These are phyloP conservation scores for Vitis riparia DNA, from an alignment of 164 flowering plant genomes.

Conservation along the genomic window DNA sequence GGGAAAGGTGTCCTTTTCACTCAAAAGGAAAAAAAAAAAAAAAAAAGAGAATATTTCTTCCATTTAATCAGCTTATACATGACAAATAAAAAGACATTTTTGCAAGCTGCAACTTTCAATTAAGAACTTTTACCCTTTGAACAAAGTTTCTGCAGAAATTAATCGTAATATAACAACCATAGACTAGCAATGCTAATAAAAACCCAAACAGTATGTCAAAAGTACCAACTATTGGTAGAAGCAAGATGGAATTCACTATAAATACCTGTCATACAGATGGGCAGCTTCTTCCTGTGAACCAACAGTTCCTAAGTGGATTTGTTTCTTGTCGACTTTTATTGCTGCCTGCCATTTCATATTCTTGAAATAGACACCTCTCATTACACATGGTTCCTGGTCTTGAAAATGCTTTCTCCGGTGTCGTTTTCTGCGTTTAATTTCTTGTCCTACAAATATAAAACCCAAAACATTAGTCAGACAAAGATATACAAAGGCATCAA, in stretches of 20 bases:
- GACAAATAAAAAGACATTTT: too few species aligned
- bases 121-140: too few species aligned
- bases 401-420: constrained; percentile 74
- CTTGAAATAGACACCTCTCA: constrained; percentile 98
- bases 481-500: too few species aligned
- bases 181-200: too few species aligned
- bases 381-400: constrained; percentile 68
- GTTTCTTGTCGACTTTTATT: constrained; percentile 95
- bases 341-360: constrained; percentile 99
- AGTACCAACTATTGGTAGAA: background rate
- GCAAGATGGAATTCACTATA: background rate
- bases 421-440: constrained; percentile 76
- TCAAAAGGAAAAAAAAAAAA: too few species aligned
- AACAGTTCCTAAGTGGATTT: constrained; percentile 95
- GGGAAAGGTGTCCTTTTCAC: too few species aligned
- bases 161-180: too few species aligned
- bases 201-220: too few species aligned
- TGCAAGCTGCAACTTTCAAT: too few species aligned
- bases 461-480: constrained; percentile 12
- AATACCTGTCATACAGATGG: constrained; percentile 91
- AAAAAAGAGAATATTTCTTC: too few species aligned
- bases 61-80: too few species aligned
- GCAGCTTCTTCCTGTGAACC: constrained; percentile 96
- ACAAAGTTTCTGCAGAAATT: too few species aligned
- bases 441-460: constrained; percentile 29